These are phyloP conservation scores for Circinella umbellata DNA, from an alignment of 371 early-diverging fungal genomes.

Conservation along the genomic window DNA sequence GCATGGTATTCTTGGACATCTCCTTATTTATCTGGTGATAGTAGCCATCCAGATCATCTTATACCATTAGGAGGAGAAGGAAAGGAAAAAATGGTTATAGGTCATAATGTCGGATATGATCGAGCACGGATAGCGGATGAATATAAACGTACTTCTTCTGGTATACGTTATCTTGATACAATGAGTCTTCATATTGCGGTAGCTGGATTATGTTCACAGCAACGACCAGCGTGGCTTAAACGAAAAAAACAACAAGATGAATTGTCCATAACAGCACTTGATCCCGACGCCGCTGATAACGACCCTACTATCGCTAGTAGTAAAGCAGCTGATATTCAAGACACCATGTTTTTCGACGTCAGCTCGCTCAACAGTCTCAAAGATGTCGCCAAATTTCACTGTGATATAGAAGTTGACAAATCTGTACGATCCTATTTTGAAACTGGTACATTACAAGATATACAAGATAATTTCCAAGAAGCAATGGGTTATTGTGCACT, in stretches of 20 bases:
- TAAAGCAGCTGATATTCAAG: conserved; percentile 3
- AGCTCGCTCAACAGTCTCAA: conserved; percentile 82
- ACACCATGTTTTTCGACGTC: conserved; percentile 61
- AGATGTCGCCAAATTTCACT: conserved; percentile 83
- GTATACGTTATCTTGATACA: conserved; percentile 85
- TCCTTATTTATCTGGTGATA: conserved; percentile 60
- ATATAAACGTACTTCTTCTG: conserved; percentile 61
- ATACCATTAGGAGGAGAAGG: conserved; percentile 64
- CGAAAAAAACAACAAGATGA: conserved; percentile 30
- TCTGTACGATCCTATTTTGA: conserved; percentile 72
- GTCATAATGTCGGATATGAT: conserved; percentile 95
- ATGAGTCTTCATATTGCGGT: conserved; percentile 94
- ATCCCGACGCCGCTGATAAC: conserved; percentile 9
- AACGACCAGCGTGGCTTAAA: conserved; percentile 84
- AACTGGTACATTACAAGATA: conserved; percentile 57
- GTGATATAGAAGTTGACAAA: conserved; percentile 78
- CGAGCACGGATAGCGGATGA: conserved; percentile 90
- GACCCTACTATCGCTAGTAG: not conserved
- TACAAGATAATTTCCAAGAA: conserved; percentile 62
- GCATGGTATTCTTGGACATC: conserved; percentile 96
- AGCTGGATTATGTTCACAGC: conserved; percentile 90
- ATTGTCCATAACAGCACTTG: conserved; percentile 10
- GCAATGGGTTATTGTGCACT: conserved; percentile 87
- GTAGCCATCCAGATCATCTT: conserved; percentile 51
- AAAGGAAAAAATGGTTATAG: conserved; percentile 74